Conservation (phyloP, 2,329 filamentous ascomycete species). For the Didymosphaeria variabile region DNA sequence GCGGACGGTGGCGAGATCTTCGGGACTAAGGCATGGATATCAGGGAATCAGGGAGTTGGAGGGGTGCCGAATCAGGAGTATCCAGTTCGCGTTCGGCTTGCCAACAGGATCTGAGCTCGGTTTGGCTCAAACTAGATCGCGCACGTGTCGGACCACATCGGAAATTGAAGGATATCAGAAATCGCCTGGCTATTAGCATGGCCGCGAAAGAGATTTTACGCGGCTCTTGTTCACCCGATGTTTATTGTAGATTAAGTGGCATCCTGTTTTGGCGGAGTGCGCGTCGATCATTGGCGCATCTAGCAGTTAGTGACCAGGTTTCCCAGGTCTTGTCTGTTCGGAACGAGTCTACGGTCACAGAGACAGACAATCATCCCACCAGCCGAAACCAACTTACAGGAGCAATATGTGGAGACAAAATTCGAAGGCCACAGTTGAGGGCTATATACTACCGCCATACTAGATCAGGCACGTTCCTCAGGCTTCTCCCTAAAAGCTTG, state of each 20-base stretch:
- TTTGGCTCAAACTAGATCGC: background rate
- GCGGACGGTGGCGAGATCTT: slow-evolving; percentile 3
- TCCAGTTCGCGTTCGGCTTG: slow-evolving; percentile 2
- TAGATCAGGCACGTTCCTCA: background rate
- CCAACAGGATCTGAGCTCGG: background rate
- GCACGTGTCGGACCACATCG: background rate
- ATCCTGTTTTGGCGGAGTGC: slow-evolving; percentile 4
- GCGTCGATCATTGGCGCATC: slow-evolving; percentile 8
- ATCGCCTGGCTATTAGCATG: background rate
- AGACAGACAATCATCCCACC: slow-evolving; percentile 13
- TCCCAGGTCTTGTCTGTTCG: slow-evolving; percentile 14
- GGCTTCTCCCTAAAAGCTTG: background rate
- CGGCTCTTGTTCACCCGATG: background rate
- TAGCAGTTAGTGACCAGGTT: slow-evolving; percentile 9
- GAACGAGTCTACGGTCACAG: slow-evolving; percentile 10
- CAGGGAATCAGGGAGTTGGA: slow-evolving; percentile 8
- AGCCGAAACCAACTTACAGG: slow-evolving; percentile 16
- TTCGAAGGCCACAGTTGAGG: background rate
- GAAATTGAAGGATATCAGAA: background rate
- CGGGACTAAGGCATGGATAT: slow-evolving; percentile 8
- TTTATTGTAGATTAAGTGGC: slow-evolving; percentile 11
- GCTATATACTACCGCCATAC: background rate
- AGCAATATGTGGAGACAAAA: slow-evolving; percentile 15
- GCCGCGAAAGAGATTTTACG: background rate
- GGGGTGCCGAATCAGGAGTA: slow-evolving; percentile 6